Percentiles rank a stretch among this genome's conserved stretches.
phyloP scores from a whole-genome alignment of 2,329 filamentous ascomycete species.

The Venturia carpophila region DNA sequence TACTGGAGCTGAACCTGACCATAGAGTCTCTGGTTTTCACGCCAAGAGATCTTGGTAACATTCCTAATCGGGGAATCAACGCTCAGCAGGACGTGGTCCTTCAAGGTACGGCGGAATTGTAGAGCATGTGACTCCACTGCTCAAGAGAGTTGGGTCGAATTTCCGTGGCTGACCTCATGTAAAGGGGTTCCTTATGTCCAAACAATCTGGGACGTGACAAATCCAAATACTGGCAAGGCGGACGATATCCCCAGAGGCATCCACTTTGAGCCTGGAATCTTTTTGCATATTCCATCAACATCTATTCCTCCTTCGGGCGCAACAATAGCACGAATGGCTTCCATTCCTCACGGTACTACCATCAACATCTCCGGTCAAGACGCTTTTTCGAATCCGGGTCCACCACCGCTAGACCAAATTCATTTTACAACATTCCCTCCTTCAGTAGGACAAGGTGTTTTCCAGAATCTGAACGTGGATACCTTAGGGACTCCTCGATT shows the following conservation, averaged over 20 bases:
- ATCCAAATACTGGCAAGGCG: constrained; percentile 20
- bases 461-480: neutral
- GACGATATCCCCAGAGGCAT: constrained; percentile 27
- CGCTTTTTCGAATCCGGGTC: neutral
- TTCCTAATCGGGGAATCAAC: constrained; percentile 36
- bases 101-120: neutral
- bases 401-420: neutral
- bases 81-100: constrained; percentile 21
- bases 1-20: constrained; percentile 36
- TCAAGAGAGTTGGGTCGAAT: neutral
- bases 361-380: constrained; percentile 30
- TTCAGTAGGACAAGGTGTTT: constrained; percentile 3
- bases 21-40: constrained; percentile 31
- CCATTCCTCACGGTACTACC: constrained; percentile 39
- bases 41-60: constrained; percentile 25
- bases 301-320: neutral
- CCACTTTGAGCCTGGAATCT: constrained; percentile 38
- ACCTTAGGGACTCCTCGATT: neutral
- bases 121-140: neutral
- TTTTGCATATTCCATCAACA: constrained; percentile 32
- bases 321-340: constrained; percentile 31
- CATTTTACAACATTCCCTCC: neutral
- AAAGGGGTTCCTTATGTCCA: constrained; percentile 14
- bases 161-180: constrained; percentile 24
- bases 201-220: neutral